phyloP scores from a whole-genome alignment of 73 alveolate genomes.

The Blepharisma japonicum region DNA sequence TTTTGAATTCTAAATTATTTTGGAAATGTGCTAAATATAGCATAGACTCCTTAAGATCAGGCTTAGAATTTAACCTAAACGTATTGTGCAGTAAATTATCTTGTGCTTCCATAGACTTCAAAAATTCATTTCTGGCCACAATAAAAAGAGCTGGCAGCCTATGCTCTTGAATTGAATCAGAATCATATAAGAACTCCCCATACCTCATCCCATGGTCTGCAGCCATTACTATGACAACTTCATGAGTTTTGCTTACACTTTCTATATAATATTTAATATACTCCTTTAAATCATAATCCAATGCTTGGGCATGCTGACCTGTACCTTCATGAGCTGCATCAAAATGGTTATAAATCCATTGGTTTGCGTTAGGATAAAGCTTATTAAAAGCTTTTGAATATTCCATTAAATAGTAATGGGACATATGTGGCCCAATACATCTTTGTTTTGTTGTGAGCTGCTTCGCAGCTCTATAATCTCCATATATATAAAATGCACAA shows the following conservation, averaged over 20 bases:
- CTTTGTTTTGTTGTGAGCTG: neutral
- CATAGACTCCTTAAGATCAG: neutral
- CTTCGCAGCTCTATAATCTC: neutral
- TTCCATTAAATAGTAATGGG: slow-evolving; percentile 9
- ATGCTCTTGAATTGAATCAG: neutral
- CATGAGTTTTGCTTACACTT: neutral
- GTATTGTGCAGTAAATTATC: slow-evolving; percentile 27
- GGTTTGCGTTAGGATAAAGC: neutral
- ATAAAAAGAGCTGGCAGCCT: slow-evolving; percentile 4
- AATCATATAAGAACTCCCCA: neutral
- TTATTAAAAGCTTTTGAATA: neutral
- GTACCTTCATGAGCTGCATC: slow-evolving; percentile 20
- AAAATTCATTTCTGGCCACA: neutral
- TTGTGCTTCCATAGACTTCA: neutral
- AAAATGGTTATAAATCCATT: slow-evolving; percentile 3
- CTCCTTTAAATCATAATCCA: neutral
- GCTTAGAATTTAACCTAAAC: neutral
- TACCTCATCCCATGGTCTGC: slow-evolving; percentile 28
- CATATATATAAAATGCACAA: slow-evolving; percentile 21
- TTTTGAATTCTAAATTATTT: too few relatives aligned
- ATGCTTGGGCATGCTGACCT: slow-evolving; percentile 17
- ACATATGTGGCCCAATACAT: slow-evolving; percentile 6
- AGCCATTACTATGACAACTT: neutral
- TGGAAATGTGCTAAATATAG: too few relatives aligned
- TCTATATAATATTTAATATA: neutral